Evolutionary conservation across 139 green algal genomes (phyloP).

Genomic region (Monoraphidium neglectum): DNA sequence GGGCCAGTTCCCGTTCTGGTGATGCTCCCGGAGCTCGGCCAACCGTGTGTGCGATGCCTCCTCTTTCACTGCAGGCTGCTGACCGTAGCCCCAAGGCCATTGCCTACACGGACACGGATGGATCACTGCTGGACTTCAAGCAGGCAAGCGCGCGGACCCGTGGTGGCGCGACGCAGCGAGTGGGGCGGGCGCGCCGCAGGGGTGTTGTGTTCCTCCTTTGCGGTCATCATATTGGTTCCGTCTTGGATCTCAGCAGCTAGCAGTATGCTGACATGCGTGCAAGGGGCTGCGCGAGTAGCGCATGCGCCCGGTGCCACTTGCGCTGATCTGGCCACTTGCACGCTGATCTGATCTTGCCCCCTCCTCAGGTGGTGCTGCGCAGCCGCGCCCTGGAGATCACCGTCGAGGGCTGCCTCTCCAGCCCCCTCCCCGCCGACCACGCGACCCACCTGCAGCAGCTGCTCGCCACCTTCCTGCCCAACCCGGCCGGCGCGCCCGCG

Average conservation of each 20-base stretch:
- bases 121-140: conserved; percentile 33
- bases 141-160: conserved; percentile 14
- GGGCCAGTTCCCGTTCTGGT: too few species aligned
- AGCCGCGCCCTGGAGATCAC: conserved; percentile 51
- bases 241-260: too few species aligned
- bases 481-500: background rate
- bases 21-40: background rate
- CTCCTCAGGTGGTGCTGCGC: conserved; percentile 45
- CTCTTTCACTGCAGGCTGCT: conserved; percentile 7
- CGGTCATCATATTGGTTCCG: too few species aligned
- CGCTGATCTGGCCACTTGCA: background rate
- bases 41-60: background rate
- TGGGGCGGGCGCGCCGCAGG: too few species aligned
- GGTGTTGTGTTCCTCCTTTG: background rate
- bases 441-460: conserved; percentile 20
- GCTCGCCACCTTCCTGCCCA: conserved; percentile 17
- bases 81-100: conserved; percentile 33
- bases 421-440: conserved; percentile 12
- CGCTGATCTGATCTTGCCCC: background rate
- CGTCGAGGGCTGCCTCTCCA: conserved; percentile 34
- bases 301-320: background rate
- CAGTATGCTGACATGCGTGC: too few species aligned
- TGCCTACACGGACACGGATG: conserved; percentile 35
- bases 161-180: background rate
- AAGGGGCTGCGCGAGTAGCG: background rate